Percentiles rank a stretch among this genome's conserved stretches.
Evolutionary conservation across 177 flowering plant species (phyloP).

Genomic region (Vitis hybrid): DNA sequence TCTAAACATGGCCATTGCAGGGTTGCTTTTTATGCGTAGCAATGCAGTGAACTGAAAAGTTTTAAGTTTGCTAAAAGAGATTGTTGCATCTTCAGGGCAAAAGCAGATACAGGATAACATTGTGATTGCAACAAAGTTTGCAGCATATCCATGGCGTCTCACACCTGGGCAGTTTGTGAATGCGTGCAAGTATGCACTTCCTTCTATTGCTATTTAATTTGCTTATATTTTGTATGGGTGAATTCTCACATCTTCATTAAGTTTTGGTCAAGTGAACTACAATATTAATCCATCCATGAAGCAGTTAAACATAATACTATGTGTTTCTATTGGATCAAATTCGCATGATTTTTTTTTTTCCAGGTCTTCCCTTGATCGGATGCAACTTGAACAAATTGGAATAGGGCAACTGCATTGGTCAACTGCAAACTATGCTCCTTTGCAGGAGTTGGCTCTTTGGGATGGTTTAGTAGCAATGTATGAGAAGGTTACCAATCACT

Average conservation of each 20-base stretch:
- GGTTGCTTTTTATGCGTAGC: not conserved
- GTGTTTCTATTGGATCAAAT: no score
- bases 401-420: constrained; percentile 98
- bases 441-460: constrained; percentile 94
- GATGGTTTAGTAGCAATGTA: constrained; percentile 99
- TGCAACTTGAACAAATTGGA: constrained; percentile 82
- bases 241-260: not conserved
- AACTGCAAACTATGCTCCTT: constrained; percentile 93
- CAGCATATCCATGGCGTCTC: constrained; percentile 97
- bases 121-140: constrained; percentile 93
- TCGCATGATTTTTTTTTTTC: not conserved
- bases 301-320: no score
- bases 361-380: constrained; percentile 79
- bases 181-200: constrained; percentile 72
- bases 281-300: no score
- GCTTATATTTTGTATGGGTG: not conserved
- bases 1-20: not conserved
- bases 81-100: constrained; percentile 36
- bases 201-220: not conserved
- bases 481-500: constrained; percentile 69
- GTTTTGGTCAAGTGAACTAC: no score
- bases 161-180: constrained; percentile 85
- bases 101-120: constrained; percentile 43
- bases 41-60: not conserved
- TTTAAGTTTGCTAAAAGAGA: not conserved